phyloP scores from a whole-genome alignment of 2,329 filamentous ascomycete species.

The Colletotrichum orchidophilum region DNA sequence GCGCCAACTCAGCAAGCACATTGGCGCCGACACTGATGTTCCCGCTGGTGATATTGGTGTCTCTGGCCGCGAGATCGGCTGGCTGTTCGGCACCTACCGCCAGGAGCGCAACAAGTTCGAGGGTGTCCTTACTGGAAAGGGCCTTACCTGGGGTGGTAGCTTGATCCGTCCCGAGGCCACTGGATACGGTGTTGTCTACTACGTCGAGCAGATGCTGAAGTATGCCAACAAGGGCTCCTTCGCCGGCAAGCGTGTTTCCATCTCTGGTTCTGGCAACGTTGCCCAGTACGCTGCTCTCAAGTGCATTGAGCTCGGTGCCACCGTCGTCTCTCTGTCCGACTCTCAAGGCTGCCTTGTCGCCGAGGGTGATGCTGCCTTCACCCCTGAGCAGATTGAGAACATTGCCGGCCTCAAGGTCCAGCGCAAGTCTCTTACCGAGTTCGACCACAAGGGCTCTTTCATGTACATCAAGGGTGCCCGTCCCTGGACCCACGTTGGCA shows the following conservation, averaged over 20 bases:
- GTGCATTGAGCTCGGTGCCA: slow-evolving; percentile 93
- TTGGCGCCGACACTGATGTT: slow-evolving; percentile 94
- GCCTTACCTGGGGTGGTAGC: slow-evolving; percentile 88
- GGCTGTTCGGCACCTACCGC: slow-evolving; percentile 94
- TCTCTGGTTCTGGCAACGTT: slow-evolving; percentile 97
- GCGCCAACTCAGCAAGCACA: slow-evolving; percentile 94
- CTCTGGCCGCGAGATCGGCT: slow-evolving; percentile 90
- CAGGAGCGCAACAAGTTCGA: slow-evolving; percentile 90
- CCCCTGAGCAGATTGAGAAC: slow-evolving; percentile 78
- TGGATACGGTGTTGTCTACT: slow-evolving; percentile 96
- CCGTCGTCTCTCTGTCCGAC: slow-evolving; percentile 92
- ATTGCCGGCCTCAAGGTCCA: slow-evolving; percentile 89
- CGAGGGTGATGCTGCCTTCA: slow-evolving; percentile 75
- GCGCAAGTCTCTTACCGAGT: slow-evolving; percentile 81
- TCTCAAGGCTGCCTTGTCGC: slow-evolving; percentile 86
- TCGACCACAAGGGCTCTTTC: slow-evolving; percentile 74
- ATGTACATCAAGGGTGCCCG: slow-evolving; percentile 88
- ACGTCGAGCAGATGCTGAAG: slow-evolving; percentile 94
- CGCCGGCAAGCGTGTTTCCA: slow-evolving; percentile 90
- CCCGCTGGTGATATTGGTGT: slow-evolving; percentile 98
- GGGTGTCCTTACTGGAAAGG: slow-evolving; percentile 96
- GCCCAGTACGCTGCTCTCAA: slow-evolving; percentile 98
- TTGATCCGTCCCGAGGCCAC: slow-evolving; percentile 97
- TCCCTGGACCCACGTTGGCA: slow-evolving; percentile 90
- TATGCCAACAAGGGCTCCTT: slow-evolving; percentile 89